phyloP scores from a whole-genome alignment of 2,329 filamentous ascomycete genomes.

The Fusarium torreyae region DNA sequence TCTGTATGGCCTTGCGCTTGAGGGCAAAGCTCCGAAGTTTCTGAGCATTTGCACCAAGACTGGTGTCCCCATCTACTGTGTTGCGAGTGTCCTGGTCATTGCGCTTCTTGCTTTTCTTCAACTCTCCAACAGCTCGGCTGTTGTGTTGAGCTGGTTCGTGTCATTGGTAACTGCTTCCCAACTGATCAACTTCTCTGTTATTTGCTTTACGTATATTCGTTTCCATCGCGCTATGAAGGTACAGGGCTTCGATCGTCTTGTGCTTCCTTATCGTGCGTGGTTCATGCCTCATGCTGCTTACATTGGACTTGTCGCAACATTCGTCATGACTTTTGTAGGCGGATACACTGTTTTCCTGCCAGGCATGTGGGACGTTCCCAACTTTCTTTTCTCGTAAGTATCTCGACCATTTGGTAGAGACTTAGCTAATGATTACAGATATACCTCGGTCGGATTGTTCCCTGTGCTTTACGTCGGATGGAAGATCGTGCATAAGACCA shows the following conservation, averaged over 20 bases:
- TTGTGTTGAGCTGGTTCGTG: constrained; percentile 81
- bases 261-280: constrained; percentile 78
- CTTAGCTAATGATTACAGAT: background rate
- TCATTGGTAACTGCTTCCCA: constrained; percentile 79
- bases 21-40: constrained; percentile 75
- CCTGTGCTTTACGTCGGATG: constrained; percentile 19
- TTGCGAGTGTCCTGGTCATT: constrained; percentile 75
- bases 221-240: constrained; percentile 79
- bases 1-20: constrained; percentile 77
- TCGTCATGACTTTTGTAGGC: constrained; percentile 80
- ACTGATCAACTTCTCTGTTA: constrained; percentile 79
- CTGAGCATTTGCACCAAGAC: constrained; percentile 72
- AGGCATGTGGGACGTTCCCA: constrained; percentile 75
- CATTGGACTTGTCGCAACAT: constrained; percentile 73
- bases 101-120: constrained; percentile 82
- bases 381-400: constrained; percentile 79
- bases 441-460: constrained; percentile 19
- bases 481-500: constrained; percentile 26
- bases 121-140: constrained; percentile 74
- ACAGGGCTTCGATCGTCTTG: constrained; percentile 77
- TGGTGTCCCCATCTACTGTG: constrained; percentile 83
- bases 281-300: constrained; percentile 82
- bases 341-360: constrained; percentile 84
- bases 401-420: accelerated
- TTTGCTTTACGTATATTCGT: constrained; percentile 79